These are phyloP conservation scores for Leishmania braziliensis DNA, from an alignment of 208 protist genomes.

Conservation along the genomic window DNA sequence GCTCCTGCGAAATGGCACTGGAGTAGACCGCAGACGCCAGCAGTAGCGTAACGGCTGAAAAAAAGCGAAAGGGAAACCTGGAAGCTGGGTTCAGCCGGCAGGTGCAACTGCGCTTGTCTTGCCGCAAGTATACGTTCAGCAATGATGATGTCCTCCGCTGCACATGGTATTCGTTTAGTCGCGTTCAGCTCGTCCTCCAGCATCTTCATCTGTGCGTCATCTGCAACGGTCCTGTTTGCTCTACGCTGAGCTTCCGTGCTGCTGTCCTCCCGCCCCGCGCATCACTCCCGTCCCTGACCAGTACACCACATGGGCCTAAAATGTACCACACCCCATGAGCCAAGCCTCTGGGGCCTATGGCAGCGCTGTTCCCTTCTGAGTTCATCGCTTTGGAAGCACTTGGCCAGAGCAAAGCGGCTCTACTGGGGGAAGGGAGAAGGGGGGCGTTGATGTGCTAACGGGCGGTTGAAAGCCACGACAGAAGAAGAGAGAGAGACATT, in stretches of 20 bases:
- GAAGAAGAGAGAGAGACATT: background rate
- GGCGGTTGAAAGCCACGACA: background rate
- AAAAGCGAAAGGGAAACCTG: background rate
- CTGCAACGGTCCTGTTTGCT: background rate
- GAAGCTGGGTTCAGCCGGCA: background rate
- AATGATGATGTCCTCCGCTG: conserved; percentile 28
- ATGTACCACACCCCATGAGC: no score
- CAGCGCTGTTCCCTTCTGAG: background rate
- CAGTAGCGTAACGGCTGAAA: background rate
- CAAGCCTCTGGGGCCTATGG: background rate
- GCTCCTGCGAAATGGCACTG: background rate
- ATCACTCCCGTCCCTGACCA: no score
- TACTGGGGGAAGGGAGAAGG: no score
- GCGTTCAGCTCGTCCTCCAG: conserved; percentile 6
- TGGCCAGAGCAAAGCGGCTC: background rate
- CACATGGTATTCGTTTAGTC: background rate
- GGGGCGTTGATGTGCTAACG: background rate
- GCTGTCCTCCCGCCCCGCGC: background rate
- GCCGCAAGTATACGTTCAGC: conserved; percentile 4
- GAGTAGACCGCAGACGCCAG: background rate
- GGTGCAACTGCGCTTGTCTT: background rate
- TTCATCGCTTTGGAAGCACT: background rate
- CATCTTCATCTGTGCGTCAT: background rate
- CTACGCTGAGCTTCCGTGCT: background rate
- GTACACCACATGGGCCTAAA: background rate